Evolutionary conservation across 257 asterid genomes (phyloP), one percentile per base, ranked within the genome.

Genomic region (Petunia axillaris): DNA sequence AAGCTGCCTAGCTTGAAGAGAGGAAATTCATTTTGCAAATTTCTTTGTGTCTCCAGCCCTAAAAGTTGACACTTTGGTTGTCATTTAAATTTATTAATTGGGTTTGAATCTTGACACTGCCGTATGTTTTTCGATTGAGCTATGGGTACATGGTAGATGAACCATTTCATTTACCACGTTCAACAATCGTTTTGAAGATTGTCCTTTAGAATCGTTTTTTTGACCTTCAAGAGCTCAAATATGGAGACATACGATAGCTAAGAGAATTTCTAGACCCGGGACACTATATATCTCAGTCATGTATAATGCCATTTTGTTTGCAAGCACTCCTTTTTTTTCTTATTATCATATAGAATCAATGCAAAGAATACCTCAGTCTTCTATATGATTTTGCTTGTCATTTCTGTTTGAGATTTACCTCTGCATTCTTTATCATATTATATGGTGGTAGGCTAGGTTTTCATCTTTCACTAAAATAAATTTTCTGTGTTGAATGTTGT

Each of bases 151-250:
- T 52, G 55, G 14, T 52, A 50, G 35, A 73, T 73, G 77, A 50
- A 73, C 77, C 46, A 7, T 50, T 57, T 73, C 50, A 36, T 48
- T 48, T 73, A 71, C 77, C 77, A 73, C 77, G 35, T 73, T 50
- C 62, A 73, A 50, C 78, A 73, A 13, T 73, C 13, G 59, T 71
- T 48, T 71, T 2, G 41, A 48, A 11, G 62, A 73, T 73, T 25
- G 35, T 54, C 43, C 8, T 1, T 11, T 48, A 71, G 77, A 38
- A 71, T 71, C 5, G 60, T 48, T 2, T 71, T 15, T 67, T 71
- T 71, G 77, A 44, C 14, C 3, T 13, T 73, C 78, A 50, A 73
- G 78, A 73, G 62, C 62, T 73, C 73, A 64, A 64, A 39, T 13
- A 64, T 39, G 25, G 50, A 13, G 73, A 13, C 35, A 13, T 64